Evolutionary conservation across 169 alveolate species (phyloP).

Genomic region (Pseudocohnilembus persalinus): DNA sequence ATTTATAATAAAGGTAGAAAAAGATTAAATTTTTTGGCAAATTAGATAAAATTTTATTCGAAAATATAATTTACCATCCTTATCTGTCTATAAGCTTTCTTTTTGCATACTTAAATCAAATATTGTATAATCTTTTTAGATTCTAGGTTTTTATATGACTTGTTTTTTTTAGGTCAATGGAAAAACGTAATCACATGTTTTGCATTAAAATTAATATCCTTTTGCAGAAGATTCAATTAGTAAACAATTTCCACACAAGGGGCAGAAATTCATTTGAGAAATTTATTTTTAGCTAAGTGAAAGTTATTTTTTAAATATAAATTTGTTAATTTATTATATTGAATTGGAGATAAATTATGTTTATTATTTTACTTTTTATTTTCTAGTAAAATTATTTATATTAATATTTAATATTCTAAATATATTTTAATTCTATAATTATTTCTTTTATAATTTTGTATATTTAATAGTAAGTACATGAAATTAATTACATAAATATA

Average conservation of each 20-base stretch:
- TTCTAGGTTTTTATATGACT: not conserved
- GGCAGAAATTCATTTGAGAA: conserved; percentile 22
- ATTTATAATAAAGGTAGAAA: not conserved
- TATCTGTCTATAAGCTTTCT: conserved; percentile 19
- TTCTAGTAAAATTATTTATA: too few species aligned
- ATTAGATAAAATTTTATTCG: too few species aligned
- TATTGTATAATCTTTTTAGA: conserved; percentile 18
- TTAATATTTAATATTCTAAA: too few species aligned
- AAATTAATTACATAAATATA: too few species aligned
- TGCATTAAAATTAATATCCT: conserved; percentile 14
- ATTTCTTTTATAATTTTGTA: too few species aligned
- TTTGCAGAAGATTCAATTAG: conserved; percentile 4
- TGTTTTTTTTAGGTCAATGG: conserved; percentile 12
- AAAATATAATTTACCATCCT: conserved; percentile 4
- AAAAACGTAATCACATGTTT: conserved; percentile 26
- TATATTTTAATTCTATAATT: too few species aligned
- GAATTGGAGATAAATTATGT: too few species aligned
- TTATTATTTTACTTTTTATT: too few species aligned
- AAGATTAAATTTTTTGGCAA: conserved; percentile 1
- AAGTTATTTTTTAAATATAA: too few species aligned
- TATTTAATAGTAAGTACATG: too few species aligned
- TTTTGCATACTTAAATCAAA: conserved; percentile 19
- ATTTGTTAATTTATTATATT: too few species aligned
- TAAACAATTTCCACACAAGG: conserved; percentile 15
- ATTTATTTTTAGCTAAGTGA: too few species aligned